Conservation (phyloP, 345 rosid species). For the Rhodomyrtus tomentosa region DNA sequence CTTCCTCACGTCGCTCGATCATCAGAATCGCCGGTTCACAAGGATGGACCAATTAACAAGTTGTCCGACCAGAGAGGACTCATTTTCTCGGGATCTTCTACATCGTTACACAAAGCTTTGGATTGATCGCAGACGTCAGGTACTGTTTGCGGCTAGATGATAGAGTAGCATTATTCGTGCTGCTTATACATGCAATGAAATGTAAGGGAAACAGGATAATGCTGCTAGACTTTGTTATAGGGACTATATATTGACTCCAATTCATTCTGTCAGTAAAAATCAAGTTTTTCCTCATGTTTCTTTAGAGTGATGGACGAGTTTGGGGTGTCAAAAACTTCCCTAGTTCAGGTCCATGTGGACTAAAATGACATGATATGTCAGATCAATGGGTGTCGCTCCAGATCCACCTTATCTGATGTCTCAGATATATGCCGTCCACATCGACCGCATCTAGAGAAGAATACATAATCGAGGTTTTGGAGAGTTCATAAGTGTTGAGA, state of each 20-base stretch:
- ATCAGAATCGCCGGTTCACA: conserved; percentile 48
- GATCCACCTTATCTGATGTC: background rate
- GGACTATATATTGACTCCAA: background rate
- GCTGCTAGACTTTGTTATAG: background rate
- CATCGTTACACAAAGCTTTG: conserved; percentile 19
- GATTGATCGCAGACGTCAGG: conserved; percentile 7
- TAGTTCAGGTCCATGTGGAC: background rate
- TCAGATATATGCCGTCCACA: background rate
- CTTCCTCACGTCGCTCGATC: conserved; percentile 18
- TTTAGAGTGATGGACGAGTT: background rate
- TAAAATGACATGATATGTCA: background rate
- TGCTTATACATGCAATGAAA: background rate
- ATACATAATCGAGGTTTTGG: background rate
- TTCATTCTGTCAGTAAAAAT: background rate
- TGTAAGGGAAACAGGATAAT: background rate
- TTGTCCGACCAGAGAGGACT: conserved; percentile 31
- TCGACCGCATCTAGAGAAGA: background rate
- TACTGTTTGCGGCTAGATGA: background rate
- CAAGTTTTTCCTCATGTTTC: background rate
- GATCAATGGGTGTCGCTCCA: background rate
- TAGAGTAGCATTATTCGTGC: background rate
- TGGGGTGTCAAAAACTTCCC: background rate
- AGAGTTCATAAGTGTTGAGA: background rate
- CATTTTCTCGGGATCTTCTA: conserved; percentile 25
- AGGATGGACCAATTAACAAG: conserved; percentile 21